Base-by-base conservation (phyloP, 2,329 filamentous ascomycete genomes). In the Aspergillus jensenii region DNA sequence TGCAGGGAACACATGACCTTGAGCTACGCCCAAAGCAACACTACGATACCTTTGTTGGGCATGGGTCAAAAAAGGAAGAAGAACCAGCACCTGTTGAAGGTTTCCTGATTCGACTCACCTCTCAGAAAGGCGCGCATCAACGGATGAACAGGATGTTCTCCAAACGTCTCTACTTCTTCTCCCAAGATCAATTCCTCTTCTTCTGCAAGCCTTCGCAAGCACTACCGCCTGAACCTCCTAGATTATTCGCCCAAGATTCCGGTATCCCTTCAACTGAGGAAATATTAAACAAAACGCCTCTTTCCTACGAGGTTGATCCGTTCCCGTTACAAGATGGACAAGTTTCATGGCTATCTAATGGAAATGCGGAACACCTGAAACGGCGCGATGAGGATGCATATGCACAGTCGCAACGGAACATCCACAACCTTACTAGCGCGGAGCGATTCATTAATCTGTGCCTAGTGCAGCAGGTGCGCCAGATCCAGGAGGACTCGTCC, bases 31-130 rank as follows among this genome's bases (percentile, higher is more conserved):
- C 86, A 0, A 87, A 88, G 67, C 76, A 82, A 54, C 87, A 89
- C 67, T 89, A 88, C 65, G 81, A 85, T 2, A 84, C 84, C 2
- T 77, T 70, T 15, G 75, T 78, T 4, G 74, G 76, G 23, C 71
- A 71, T 6, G 70, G 72, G 23, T 68, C 71, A 19, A 65, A 68
- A 23, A 74, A 68, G 47, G 68, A 85, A 53, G 78, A 80, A 15
- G 87, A 89, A 62, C 86, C 87, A 5, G 67, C 81, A 1, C 86
- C 87, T 11, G 76, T 88, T 1, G 87, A 89, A 75, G 87, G 87
- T 0, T 89, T 89, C 62, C 74, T 89, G 21, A 81, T 89, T 49
- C 80, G 87, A 41, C 74, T 89, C 45, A 89, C 86, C 5, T 85
- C 85, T 7, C 85, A 88, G 59, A 82, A 79, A 62, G 87, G 87